Evolutionary conservation across 768 basidiomycete species (phyloP), one percentile per base, ranked within the genome.

Genomic region (Suillus decipiens): DNA sequence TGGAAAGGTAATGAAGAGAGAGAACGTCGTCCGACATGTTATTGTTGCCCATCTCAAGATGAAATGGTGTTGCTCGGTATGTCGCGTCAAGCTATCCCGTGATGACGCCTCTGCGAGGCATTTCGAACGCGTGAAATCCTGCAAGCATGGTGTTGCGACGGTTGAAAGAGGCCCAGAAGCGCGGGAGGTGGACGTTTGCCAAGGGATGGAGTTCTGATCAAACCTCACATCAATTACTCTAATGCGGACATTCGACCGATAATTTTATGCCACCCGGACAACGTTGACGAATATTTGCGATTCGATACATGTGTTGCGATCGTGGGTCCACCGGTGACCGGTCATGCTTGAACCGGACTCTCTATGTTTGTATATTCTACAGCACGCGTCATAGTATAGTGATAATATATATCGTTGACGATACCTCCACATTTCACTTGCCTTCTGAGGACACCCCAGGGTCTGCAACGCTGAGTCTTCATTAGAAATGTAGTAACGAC

Each of bases 41-140:
- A 60, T 74, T 15, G 67, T 74, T 58, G 71, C 61, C 64, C 73
- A 74, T 61, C 56, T 74, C 5, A 68, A 70, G 7, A 68, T 74
- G 51, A 76, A 71, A 60, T 76, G 71, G 73, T 61, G 50, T 55
- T 76, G 73, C 33, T 68, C 68, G 14, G 70, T 70, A 61, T 74
- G 73, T 31, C 59, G 54, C 22, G 65, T 57, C 43, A 62, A 64
- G 61, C 69, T 76, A 24, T 74, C 73, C 59, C 73, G 73, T 63
- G 75, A 76, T 17, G 73, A 74, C 63, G 74, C 73, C 41, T 70
- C 74, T 47, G 68, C 69, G 55, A 70, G 73, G 7, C 73, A 74
- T 58, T 66, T 76, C 28, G 71, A 75, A 64, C 73, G 73, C 59
- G 68, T 73, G 67, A 53, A 31, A 24, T 67, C 68, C 22, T 67